Conservation (phyloP, 1,284 basidiomycete species). For the Macrocystidia cucumis region DNA sequence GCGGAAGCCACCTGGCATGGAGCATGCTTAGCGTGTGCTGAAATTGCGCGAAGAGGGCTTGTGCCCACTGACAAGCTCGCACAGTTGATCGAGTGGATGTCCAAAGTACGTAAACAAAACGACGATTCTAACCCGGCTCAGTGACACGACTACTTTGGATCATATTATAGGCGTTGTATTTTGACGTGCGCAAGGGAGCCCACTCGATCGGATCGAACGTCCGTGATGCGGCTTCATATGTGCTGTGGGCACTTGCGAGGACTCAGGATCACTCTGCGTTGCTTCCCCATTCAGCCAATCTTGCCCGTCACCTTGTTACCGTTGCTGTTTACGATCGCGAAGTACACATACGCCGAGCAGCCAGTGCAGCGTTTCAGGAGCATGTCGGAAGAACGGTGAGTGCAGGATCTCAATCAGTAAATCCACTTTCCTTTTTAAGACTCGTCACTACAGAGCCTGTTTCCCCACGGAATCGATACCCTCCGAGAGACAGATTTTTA, state of each 20-base stretch:
- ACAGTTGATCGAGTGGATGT: conserved; percentile 68
- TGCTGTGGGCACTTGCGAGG: conserved; percentile 90
- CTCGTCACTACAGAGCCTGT: conserved; percentile 52
- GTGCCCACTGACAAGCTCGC: conserved; percentile 51
- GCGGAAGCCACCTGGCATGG: conserved; percentile 94
- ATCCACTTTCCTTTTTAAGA: conserved; percentile 11
- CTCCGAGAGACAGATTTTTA: conserved; percentile 93
- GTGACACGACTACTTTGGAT: conserved; percentile 8
- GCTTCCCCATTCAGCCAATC: conserved; percentile 49
- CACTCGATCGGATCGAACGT: conserved; percentile 94
- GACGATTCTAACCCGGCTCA: conserved; percentile 5
- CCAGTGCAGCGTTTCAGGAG: conserved; percentile 97
- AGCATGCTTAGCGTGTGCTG: conserved; percentile 87
- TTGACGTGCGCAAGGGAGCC: conserved; percentile 87
- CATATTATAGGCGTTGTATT: conserved; percentile 69
- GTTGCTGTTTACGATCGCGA: conserved; percentile 91
- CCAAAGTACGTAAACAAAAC: conserved; percentile 47
- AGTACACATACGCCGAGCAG: conserved; percentile 91
- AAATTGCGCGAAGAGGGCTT: conserved; percentile 81
- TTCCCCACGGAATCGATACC: conserved; percentile 92
- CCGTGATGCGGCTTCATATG: conserved; percentile 91
- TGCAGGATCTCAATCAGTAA: conserved; percentile 10
- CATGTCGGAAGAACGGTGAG: conserved; percentile 89
- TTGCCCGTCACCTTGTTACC: conserved; percentile 69
- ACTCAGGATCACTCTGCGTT: conserved; percentile 60